Evolutionary conservation across 2,329 filamentous ascomycete genomes (phyloP), one percentile per base, ranked within the genome.

Genomic region (Colletotrichum ledebouriae): DNA sequence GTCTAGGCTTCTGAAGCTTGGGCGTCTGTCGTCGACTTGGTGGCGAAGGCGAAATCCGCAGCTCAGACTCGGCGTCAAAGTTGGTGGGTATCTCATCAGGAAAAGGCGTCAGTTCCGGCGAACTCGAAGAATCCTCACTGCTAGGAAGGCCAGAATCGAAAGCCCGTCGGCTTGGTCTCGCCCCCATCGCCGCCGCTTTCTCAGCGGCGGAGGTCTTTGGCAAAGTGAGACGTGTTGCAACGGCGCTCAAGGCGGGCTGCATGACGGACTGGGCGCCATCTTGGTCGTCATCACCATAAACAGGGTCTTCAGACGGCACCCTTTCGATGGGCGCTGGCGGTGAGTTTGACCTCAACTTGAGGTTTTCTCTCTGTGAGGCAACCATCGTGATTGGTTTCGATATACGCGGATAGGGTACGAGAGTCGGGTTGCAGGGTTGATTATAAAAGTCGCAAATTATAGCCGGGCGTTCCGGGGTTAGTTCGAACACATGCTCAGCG

Each of bases 191-290:
- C 6, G 85, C 84, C 15, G 82, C 84, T 76, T 87, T 89, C 74
- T 90, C 88, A 33, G 83, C 81, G 4, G 86, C 86, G 6, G 87
- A 85, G 0, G 86, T 89, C 62, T 79, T 83, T 5, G 83, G 78
- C 3, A 85, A 84, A 12, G 86, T 86, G 44, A 89, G 78, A 53
- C 86, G 84, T 4, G 85, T 86, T 9, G 87, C 88, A 22, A 81
- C 80, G 6, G 82, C 81, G 74, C 87, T 89, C 70, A 90, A 83
- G 25, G 87, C 82, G 2, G 87, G 86, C 73, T 88, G 87, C 57
- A 90, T 82, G 52, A 89, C 82, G 7, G 86, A 87, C 71, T 88
- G 86, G 4, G 85, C 87, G 71, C 86, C 86, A 72, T 89, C 86
- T 64, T 85, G 80, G 52, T 86, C 83, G 42, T 69, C 56, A 12